Conservation (phyloP, 2,329 filamentous ascomycete genomes). For the Aspergillus sp. region DNA sequence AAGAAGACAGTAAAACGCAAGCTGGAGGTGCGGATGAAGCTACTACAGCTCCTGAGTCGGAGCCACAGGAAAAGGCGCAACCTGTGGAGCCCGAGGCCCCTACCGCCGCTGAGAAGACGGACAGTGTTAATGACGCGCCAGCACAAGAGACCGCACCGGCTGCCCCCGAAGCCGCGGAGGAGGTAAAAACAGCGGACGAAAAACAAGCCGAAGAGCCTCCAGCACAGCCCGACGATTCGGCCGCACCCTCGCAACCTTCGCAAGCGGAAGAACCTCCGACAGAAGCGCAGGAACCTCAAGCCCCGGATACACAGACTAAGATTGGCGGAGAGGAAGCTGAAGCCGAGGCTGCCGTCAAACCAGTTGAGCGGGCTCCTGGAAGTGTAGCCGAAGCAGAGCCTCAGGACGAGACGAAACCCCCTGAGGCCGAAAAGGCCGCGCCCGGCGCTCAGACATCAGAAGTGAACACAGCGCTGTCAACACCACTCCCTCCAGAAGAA, state of each 20-base stretch:
- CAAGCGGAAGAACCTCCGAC: conserved; percentile 1
- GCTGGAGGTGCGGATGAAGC: conserved; percentile 28
- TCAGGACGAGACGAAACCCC: conserved; percentile 22
- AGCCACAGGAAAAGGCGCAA: conserved; percentile 15
- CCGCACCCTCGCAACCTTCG: conserved; percentile 4
- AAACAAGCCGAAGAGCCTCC: conserved; percentile 2
- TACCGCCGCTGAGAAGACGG: neutral
- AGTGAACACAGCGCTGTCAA: conserved; percentile 26
- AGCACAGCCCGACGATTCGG: neutral
- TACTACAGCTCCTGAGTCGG: conserved; percentile 16
- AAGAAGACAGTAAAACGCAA: conserved; percentile 39
- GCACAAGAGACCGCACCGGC: conserved; percentile 5
- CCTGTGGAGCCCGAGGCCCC: conserved; percentile 14
- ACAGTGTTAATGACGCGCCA: conserved; percentile 1
- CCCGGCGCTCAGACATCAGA: conserved; percentile 25
- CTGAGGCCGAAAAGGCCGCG: conserved; percentile 15
- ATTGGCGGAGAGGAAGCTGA: neutral
- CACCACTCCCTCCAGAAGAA: conserved; percentile 34
- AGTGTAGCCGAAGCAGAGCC: conserved; percentile 10
- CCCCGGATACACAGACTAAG: neutral
- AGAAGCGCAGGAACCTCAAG: conserved; percentile 2
- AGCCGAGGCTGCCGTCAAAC: conserved; percentile 12
- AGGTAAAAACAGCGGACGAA: conserved; percentile 15
- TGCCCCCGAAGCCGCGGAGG: conserved; percentile 6
- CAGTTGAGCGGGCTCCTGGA: conserved; percentile 25